phyloP scores from a whole-genome alignment of 1,284 basidiomycete species.

The Pascua sp. region DNA sequence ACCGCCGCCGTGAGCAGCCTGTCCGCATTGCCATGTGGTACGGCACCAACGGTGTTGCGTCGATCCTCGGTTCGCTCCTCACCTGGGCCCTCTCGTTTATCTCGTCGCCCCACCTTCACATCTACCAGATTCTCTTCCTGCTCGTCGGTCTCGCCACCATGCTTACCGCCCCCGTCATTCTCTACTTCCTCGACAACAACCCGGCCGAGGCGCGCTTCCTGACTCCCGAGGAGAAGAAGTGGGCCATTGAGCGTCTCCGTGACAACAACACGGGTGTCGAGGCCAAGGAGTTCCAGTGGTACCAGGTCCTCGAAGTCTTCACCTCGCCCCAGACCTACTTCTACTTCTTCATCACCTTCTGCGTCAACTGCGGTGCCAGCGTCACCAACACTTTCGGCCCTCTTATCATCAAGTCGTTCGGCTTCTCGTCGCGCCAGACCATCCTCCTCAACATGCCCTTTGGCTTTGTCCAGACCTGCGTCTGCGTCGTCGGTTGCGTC shows the following conservation, averaged over 20 bases:
- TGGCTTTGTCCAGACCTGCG: conserved; percentile 29
- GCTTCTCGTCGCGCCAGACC: conserved; percentile 32
- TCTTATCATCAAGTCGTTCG: conserved; percentile 40
- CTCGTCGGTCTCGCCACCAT: conserved; percentile 42
- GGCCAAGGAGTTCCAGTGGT: conserved; percentile 35
- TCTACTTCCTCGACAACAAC: conserved; percentile 36
- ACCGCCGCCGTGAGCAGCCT: conserved; percentile 47
- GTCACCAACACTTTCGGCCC: conserved; percentile 39
- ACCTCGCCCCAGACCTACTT: conserved; percentile 33
- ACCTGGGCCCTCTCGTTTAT: conserved; percentile 28
- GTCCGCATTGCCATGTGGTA: conserved; percentile 39
- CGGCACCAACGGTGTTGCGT: conserved; percentile 18
- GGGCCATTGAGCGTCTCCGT: conserved; percentile 45
- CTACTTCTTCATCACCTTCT: conserved; percentile 31
- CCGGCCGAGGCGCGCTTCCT: conserved; percentile 41
- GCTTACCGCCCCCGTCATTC: conserved; percentile 39
- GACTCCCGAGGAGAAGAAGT: conserved; percentile 29
- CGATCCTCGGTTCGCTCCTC: conserved; percentile 33
- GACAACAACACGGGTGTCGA: conserved; percentile 44
- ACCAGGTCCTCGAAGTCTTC: conserved; percentile 38
- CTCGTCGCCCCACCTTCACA: conserved; percentile 20
- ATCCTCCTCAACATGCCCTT: conserved; percentile 45
- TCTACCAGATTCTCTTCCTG: conserved; percentile 44
- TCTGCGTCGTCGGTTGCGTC: conserved; percentile 20
- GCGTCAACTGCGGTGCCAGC: conserved; percentile 29